phyloP scores from a whole-genome alignment of 352 stramenopile genomes.

The Pythium dissimile region DNA sequence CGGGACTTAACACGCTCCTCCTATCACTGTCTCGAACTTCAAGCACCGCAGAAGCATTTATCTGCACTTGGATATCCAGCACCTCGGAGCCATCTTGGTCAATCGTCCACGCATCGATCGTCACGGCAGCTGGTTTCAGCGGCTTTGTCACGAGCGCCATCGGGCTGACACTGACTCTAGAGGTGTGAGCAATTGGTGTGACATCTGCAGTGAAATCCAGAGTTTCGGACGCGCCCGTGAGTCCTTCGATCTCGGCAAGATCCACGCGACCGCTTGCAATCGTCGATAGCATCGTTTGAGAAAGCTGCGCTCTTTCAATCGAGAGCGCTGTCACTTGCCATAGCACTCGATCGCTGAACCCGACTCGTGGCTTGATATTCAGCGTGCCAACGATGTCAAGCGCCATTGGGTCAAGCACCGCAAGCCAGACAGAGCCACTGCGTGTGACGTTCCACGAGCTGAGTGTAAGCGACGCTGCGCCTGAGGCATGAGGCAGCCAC shows the following conservation, averaged over 20 bases:
- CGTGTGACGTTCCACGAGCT: neutral
- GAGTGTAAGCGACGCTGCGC: neutral
- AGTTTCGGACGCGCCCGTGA: neutral
- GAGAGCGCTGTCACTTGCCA: conserved; percentile 5
- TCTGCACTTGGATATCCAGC: neutral
- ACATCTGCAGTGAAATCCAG: neutral
- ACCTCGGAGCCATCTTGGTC: conserved; percentile 20
- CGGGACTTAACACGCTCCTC: neutral
- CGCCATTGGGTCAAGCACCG: neutral
- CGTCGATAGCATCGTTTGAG: neutral
- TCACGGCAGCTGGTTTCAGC: neutral
- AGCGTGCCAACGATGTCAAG: conserved; percentile 11
- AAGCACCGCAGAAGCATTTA: conserved; percentile 8
- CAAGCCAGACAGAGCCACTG: neutral
- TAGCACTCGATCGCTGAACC: conserved; percentile 9
- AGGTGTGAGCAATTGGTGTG: conserved; percentile 7
- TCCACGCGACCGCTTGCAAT: neutral
- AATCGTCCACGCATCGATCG: conserved; percentile 5
- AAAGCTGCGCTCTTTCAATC: conserved; percentile 1
- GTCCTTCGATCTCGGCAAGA: neutral
- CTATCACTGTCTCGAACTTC: conserved; percentile 1
- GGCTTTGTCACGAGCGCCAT: conserved; percentile 8
- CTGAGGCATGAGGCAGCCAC: neutral
- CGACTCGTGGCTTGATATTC: conserved; percentile 5
- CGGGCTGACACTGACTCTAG: neutral